Conservation (phyloP, 73 alveolate species). For the Tetrahymena malaccensis region DNA sequence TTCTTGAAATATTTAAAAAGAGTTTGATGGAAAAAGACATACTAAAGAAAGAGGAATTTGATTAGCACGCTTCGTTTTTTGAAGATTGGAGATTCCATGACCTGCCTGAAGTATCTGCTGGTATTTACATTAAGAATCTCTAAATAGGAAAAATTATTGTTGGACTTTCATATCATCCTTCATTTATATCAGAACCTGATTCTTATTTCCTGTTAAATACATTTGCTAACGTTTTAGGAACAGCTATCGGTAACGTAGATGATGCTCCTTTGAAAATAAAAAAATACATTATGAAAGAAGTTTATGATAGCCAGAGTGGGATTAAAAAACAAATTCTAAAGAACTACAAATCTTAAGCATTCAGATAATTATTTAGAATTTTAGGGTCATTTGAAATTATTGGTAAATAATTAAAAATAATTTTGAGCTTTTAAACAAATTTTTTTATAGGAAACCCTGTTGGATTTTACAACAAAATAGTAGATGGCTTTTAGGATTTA, state of each 20-base stretch:
- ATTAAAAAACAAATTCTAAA: constrained; percentile 24
- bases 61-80: background rate
- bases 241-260: background rate
- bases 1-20: background rate
- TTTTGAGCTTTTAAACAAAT: background rate
- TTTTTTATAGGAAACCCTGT: constrained; percentile 74
- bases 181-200: background rate
- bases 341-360: constrained; percentile 52
- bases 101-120: background rate
- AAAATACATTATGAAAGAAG: constrained; percentile 23
- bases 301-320: constrained; percentile 58
- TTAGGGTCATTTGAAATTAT: constrained; percentile 85
- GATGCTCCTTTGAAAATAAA: background rate
- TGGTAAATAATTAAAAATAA: constrained; percentile 32
- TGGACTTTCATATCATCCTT: background rate
- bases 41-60: background rate
- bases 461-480: constrained; percentile 73
- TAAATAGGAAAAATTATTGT: background rate
- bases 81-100: constrained; percentile 1
- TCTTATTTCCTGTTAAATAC: background rate
- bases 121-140: background rate
- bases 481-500: constrained; percentile 92
- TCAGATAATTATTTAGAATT: constrained; percentile 49
- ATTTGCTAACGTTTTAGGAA: background rate
- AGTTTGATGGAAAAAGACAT: background rate